Evolutionary conservation across 2,329 filamentous ascomycete species (phyloP).

Genomic region (Delphinella strobiligena): DNA sequence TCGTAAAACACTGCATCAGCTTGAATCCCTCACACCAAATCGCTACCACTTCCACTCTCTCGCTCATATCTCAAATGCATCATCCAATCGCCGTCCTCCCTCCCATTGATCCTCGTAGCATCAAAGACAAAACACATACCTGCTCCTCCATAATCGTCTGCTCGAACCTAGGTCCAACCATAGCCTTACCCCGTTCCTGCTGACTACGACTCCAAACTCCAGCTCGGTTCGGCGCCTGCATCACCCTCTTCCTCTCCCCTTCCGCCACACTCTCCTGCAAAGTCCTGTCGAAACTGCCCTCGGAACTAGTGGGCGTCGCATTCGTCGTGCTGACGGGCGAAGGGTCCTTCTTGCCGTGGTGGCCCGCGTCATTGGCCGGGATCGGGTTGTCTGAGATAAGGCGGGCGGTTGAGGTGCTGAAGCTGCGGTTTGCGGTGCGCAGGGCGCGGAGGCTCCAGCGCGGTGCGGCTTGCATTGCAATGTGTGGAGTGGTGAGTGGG

Average conservation of each 20-base stretch:
- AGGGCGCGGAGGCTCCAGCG: background rate
- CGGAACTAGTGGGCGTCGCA: constrained; percentile 41
- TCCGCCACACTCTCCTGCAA: constrained; percentile 44
- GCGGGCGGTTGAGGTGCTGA: constrained; percentile 11
- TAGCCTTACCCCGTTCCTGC: constrained; percentile 66
- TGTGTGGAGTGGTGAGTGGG: background rate
- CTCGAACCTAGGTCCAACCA: constrained; percentile 92
- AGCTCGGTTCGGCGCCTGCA: constrained; percentile 78
- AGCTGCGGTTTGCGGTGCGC: constrained; percentile 8
- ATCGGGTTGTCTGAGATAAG: constrained; percentile 32
- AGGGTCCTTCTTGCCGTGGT: constrained; percentile 27
- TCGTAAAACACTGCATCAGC: constrained; percentile 1
- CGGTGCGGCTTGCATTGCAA: constrained; percentile 3
- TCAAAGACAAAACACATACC: constrained; percentile 41
- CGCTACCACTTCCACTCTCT: background rate
- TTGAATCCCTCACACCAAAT: background rate
- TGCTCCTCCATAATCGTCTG: constrained; percentile 89
- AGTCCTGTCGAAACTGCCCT: constrained; percentile 36
- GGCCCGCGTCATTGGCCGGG: constrained; percentile 52
- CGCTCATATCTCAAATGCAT: background rate
- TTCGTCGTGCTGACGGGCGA: constrained; percentile 47
- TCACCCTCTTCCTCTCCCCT: constrained; percentile 44
- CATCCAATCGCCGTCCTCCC: background rate
- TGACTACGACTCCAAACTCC: constrained; percentile 79
- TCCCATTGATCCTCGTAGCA: no score